phyloP scores from a whole-genome alignment of 106 monocot genomes.

The Apostasia shenzhenica region DNA sequence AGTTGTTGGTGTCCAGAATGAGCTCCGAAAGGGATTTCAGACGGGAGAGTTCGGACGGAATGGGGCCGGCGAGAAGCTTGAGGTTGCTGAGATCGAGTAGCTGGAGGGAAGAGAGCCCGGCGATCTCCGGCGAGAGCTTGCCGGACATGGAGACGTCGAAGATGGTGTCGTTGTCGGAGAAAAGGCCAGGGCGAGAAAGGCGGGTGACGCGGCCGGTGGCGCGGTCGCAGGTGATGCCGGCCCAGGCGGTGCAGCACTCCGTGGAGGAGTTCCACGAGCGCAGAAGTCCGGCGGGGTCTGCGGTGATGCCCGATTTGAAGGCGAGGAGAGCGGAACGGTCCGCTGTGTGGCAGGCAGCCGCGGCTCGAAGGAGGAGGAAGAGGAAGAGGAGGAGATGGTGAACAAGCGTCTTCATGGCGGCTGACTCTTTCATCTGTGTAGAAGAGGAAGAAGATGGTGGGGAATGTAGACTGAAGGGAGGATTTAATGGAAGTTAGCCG shows the following conservation, averaged over 20 bases:
- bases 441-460: too few species aligned
- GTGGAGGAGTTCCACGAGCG: slow-evolving; percentile 27
- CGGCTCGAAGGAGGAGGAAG: not conserved
- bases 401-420: not conserved
- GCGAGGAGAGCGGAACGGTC: slow-evolving; percentile 36
- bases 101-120: not conserved
- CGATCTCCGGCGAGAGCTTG: slow-evolving; percentile 5
- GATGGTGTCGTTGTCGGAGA: not conserved
- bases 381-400: slow-evolving; percentile 5
- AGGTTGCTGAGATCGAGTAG: slow-evolving; percentile 12
- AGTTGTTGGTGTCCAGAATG: slow-evolving; percentile 2
- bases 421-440: too few species aligned
- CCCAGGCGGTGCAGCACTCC: too few species aligned
- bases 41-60: not conserved
- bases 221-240: too few species aligned
- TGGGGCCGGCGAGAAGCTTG: slow-evolving; percentile 2
- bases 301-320: slow-evolving; percentile 31
- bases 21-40: not conserved
- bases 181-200: too few species aligned
- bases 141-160: slow-evolving; percentile 2
- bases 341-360: slow-evolving; percentile 10
- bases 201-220: too few species aligned
- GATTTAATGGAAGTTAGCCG: too few species aligned
- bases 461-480: too few species aligned
- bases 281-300: slow-evolving; percentile 36